Evolutionary conservation across 2,329 filamentous ascomycete genomes (phyloP).

Genomic region (Diaporthe vaccinii): DNA sequence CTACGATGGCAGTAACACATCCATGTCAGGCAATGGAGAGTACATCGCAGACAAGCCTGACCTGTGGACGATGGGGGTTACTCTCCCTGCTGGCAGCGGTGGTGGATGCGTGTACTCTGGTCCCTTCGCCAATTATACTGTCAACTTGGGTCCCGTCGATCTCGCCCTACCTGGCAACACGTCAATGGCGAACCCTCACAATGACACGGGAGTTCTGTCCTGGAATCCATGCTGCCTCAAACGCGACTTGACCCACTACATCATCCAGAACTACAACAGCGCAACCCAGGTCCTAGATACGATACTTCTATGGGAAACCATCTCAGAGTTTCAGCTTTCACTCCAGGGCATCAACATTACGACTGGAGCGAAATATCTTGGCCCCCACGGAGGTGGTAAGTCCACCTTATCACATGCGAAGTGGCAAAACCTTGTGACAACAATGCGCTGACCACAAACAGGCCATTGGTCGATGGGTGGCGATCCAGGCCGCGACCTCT

Average conservation of each 20-base stretch:
- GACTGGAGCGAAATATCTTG: constrained; percentile 38
- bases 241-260: constrained; percentile 45
- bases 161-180: constrained; percentile 44
- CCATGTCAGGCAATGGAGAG: constrained; percentile 60
- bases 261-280: constrained; percentile 48
- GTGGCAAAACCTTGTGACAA: not conserved
- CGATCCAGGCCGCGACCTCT: constrained; percentile 39
- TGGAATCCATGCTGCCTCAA: constrained; percentile 54
- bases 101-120: constrained; percentile 68
- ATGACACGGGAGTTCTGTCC: constrained; percentile 42
- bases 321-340: constrained; percentile 46
- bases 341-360: constrained; percentile 3
- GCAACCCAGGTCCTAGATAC: constrained; percentile 40
- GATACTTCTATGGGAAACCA: constrained; percentile 43
- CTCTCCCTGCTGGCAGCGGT: constrained; percentile 62
- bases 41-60: constrained; percentile 48
- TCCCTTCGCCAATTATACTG: constrained; percentile 59
- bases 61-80: constrained; percentile 10
- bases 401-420: constrained; percentile 42
- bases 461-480: constrained; percentile 46
- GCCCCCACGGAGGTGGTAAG: constrained; percentile 50
- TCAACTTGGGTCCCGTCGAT: constrained; percentile 56
- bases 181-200: constrained; percentile 44
- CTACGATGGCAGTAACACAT: constrained; percentile 64
- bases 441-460: not conserved